Evolutionary conservation across 495 filamentous ascomycete species (phyloP), one percentile per base, ranked within the genome.

Genomic region (Xylaria intraflava): DNA sequence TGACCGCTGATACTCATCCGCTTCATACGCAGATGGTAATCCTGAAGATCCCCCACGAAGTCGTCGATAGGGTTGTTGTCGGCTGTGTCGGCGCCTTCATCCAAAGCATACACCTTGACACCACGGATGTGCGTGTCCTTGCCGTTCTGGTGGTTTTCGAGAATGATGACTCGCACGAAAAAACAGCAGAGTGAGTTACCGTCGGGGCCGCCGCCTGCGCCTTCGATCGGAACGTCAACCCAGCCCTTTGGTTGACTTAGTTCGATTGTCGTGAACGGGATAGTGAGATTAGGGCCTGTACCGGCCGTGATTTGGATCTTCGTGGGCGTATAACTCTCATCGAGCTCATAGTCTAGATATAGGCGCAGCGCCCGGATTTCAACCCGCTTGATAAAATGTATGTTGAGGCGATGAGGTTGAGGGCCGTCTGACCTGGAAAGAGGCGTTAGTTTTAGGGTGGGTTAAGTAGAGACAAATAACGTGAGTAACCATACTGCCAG

Each of bases 71-170:
- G 58, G 31, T 64, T 65, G 46, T 62, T 62, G 26, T 65, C 62
- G 17, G 56, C 60, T 3, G 59, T 51, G 44, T 64, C 53, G 17
- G 68, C 60, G 11, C 65, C 65, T 26, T 79, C 76, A 48, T 96
- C 90, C 38, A 77, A 70, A 5, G 88, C 88, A 65, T 89, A 98
- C 23, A 98, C 82, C 76, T 96, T 91, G 65, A 98, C 78, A 0
- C 89, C 92, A 33, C 93, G 83, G 36, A 98, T 83, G 77, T 98
- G 93, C 3, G 93, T 98, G 67, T 98, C 93, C 66, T 98, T 98
- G 50, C 93, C 93, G 68, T 98, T 98, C 75, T 98, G 93, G 70
- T 98, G 93, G 61, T 98, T 98, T 72, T 96, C 94, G 51, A 89
- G 78, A 57, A 98, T 79, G 46, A 82, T 80, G 46, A 97, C 83